Conservation (phyloP, 2,329 filamentous ascomycete genomes). For the Alternaria arborescens region DNA sequence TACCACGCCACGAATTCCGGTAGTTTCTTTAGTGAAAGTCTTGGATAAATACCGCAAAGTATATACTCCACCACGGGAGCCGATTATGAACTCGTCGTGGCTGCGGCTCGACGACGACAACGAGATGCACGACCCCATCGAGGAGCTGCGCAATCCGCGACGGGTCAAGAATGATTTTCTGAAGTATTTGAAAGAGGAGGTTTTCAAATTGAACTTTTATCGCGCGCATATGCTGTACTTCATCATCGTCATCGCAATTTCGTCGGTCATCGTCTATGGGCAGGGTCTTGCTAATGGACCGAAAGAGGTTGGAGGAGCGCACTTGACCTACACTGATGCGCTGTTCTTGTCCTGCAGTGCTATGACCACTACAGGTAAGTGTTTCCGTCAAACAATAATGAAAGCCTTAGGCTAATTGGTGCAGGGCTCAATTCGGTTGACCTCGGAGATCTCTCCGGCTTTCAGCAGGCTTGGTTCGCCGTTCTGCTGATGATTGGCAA, state of each 20-base stretch:
- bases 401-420: background rate
- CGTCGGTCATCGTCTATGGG: conserved; percentile 41
- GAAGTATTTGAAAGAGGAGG: conserved; percentile 27
- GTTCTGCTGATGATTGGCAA: conserved; percentile 41
- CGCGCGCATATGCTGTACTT: conserved; percentile 45
- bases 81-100: conserved; percentile 15
- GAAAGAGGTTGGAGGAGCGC: conserved; percentile 23
- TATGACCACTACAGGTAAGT: conserved; percentile 43
- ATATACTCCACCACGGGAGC: background rate
- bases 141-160: conserved; percentile 27
- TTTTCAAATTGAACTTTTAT: conserved; percentile 33
- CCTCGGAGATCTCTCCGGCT: conserved; percentile 33
- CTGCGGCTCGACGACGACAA: conserved; percentile 12
- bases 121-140: conserved; percentile 27
- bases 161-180: conserved; percentile 29
- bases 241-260: conserved; percentile 34
- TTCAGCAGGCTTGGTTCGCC: conserved; percentile 41
- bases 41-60: conserved; percentile 4
- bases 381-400: background rate
- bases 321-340: conserved; percentile 38
- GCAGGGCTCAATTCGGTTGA: conserved; percentile 40
- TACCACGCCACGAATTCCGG: background rate
- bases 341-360: conserved; percentile 41
- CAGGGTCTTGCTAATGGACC: conserved; percentile 37
- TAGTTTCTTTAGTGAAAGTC: background rate